phyloP scores from a whole-genome alignment of 495 filamentous ascomycete genomes.

The Parachaetomium inaequale region DNA sequence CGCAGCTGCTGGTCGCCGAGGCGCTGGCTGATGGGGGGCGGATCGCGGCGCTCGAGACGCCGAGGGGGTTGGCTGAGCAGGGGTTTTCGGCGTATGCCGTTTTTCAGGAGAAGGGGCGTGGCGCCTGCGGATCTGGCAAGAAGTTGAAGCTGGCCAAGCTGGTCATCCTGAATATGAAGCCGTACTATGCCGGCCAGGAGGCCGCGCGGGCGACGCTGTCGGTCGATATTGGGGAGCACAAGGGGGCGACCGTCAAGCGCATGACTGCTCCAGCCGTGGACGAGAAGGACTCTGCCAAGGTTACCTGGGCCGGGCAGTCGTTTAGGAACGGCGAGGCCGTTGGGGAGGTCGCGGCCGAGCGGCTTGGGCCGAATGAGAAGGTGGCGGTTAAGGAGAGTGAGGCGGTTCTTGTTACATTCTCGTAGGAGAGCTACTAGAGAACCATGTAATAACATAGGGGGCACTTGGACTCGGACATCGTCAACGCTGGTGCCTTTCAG shows the following conservation, averaged over 20 bases:
- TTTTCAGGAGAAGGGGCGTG: background rate
- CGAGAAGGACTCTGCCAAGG: slow-evolving; percentile 23
- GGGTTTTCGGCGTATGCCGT: background rate
- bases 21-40: background rate
- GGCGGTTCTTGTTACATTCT: slow-evolving; percentile 18
- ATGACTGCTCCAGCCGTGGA: slow-evolving; percentile 26
- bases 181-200: slow-evolving; percentile 9
- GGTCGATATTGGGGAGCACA: slow-evolving; percentile 17
- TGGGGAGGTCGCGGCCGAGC: slow-evolving; percentile 17
- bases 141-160: background rate
- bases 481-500: too few relatives aligned
- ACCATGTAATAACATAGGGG: too few relatives aligned
- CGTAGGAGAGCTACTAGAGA: too few relatives aligned
- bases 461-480: too few relatives aligned
- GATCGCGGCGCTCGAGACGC: background rate
- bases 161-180: background rate
- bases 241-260: slow-evolving; percentile 19
- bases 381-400: slow-evolving; percentile 21
- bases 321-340: slow-evolving; percentile 20
- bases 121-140: too few relatives aligned
- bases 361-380: slow-evolving; percentile 1
- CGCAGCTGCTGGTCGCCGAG: background rate
- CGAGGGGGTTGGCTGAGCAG: background rate
- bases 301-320: slow-evolving; percentile 28
- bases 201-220: background rate